phyloP scores from a whole-genome alignment of 176 grass and related monocot species.

The Oryza nivara region DNA sequence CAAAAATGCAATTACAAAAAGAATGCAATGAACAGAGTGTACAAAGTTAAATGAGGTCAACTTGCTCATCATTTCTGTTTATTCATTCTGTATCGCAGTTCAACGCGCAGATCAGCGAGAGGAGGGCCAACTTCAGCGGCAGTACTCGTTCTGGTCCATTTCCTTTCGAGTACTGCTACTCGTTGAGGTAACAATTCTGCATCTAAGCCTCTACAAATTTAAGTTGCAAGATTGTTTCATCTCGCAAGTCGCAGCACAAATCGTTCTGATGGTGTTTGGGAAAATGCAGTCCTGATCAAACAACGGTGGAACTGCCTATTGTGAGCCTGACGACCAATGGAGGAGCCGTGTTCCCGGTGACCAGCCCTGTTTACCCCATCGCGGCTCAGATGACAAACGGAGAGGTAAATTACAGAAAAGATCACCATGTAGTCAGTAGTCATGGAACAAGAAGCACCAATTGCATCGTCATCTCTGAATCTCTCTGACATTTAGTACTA shows the following conservation, averaged over 20 bases:
- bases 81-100: slow-evolving; percentile 2
- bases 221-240: too few relatives aligned
- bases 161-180: slow-evolving; percentile 63
- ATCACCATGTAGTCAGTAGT: background rate
- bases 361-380: background rate
- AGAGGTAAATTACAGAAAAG: slow-evolving; percentile 1
- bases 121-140: background rate
- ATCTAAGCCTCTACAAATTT: background rate
- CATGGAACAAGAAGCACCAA: background rate
- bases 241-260: too few relatives aligned
- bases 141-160: background rate
- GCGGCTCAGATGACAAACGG: rapidly evolving
- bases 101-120: slow-evolving; percentile 16
- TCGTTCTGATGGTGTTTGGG: too few relatives aligned
- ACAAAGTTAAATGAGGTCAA: background rate
- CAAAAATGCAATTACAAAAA: background rate
- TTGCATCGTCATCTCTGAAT: background rate
- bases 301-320: background rate
- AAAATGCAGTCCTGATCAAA: slow-evolving; percentile 32
- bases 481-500: background rate
- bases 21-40: background rate
- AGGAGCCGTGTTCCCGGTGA: slow-evolving; percentile 49
- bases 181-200: slow-evolving; percentile 9
- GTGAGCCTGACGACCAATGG: slow-evolving; percentile 54
- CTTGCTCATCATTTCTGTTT: background rate